phyloP scores from a whole-genome alignment of 2,329 filamentous ascomycete genomes.

The Pseudogymnoascus sp. region DNA sequence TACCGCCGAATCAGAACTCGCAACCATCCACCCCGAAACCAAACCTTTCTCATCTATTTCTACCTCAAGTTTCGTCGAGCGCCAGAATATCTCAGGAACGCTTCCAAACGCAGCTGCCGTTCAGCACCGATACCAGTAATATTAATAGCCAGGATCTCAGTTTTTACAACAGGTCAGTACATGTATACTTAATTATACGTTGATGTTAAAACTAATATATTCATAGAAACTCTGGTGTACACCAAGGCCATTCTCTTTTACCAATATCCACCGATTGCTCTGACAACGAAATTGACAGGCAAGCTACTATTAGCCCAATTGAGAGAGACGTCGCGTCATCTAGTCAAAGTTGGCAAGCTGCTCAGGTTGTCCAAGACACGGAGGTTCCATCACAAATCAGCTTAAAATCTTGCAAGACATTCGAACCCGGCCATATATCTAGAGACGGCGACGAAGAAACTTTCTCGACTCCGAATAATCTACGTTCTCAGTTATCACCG shows the following conservation, averaged over 20 bases:
- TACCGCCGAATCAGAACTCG: background rate
- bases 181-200: background rate
- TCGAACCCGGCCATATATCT: background rate
- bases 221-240: background rate
- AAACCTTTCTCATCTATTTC: background rate
- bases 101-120: conserved; percentile 4
- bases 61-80: background rate
- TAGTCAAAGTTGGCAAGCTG: conserved; percentile 5
- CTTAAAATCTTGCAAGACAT: background rate
- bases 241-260: background rate
- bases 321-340: background rate
- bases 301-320: background rate
- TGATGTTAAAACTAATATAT: background rate
- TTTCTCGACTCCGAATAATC: background rate
- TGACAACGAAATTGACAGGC: background rate
- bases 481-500: background rate
- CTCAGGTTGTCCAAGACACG: background rate
- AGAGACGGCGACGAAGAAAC: background rate
- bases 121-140: background rate
- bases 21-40: background rate
- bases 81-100: background rate
- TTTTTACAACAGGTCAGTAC: background rate
- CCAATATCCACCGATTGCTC: conserved; percentile 6
- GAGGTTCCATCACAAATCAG: background rate
- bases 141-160: background rate